Base-by-base conservation (phyloP, 352 stramenopile species). In the Thraustochytrium aureum region DNA sequence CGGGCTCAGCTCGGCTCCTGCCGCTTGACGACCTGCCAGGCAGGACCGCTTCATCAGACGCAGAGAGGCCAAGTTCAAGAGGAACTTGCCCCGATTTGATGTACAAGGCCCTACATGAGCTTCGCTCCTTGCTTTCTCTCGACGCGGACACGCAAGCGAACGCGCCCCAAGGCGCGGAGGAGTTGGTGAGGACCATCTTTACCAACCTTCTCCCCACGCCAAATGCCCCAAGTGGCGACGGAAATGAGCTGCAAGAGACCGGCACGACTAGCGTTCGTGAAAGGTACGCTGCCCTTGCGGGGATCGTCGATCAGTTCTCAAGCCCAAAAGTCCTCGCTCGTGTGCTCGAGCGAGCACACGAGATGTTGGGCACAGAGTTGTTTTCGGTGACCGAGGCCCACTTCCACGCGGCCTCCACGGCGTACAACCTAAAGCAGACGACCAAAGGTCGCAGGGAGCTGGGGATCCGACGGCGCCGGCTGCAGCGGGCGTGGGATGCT, bases 131-230 rank as follows among this genome's bases (percentile, higher is more conserved):
- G 33, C 41, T 72, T 22, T n/a, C 12, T 14, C 20, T 72, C 32
- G 33, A 14, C 35, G 10, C 56, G 56, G 14, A 66, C 12, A 30
- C n/a, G 64, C 64, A 74, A n/a, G 35, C 12, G 41, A 22, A 7
- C 26, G 32, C 20, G 22, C 26, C n/a, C 5, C 17, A 30, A 47
- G 6, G 3, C 61, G 26, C n/a, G 5, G 61, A 67, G 61, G 59
- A 79, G 37, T 52, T 79, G 17, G 69, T 79, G n/a, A 30, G 61
- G 6, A 79, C 69, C 20, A 79, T 79, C 41, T 79, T 79, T 32
- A 79, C 69, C 14, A 62, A 22, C 7, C 39, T 79, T 20, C 32
- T 79, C 7, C 52, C 69, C 26, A 37, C 50, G 30, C 22, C 20
- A 0, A 26, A 10, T 12, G 32, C 41, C 26, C 42, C 26, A n/a